phyloP scores from a whole-genome alignment of 2,329 filamentous ascomycete species.

The Colletotrichum caudatum region DNA sequence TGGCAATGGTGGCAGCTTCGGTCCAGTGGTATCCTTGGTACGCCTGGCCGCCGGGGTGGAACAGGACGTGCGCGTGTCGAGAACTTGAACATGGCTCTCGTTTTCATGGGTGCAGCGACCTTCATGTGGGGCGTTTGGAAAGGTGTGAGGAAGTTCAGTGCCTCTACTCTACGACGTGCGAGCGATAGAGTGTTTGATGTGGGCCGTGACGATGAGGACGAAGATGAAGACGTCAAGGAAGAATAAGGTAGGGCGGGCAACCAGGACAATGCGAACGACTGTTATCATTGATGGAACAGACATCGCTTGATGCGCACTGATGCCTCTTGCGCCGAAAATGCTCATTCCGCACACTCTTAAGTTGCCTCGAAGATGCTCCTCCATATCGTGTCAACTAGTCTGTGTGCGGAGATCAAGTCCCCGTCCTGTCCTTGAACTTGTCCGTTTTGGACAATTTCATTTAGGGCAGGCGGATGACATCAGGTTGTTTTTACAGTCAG shows the following conservation, averaged over 20 bases:
- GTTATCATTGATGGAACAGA: constrained; percentile 34
- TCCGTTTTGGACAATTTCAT: constrained; percentile 65
- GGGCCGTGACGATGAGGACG: constrained; percentile 63
- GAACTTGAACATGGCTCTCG: constrained; percentile 81
- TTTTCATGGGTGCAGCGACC: constrained; percentile 83
- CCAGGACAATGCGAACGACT: constrained; percentile 30
- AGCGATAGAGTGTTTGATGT: constrained; percentile 88
- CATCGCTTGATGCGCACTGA: constrained; percentile 31
- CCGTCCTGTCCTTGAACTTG: constrained; percentile 56
- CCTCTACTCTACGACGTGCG: constrained; percentile 78
- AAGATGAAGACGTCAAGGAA: constrained; percentile 61
- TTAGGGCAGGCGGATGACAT: constrained; percentile 38
- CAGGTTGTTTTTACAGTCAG: constrained; percentile 26
- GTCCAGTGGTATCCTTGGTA: constrained; percentile 66
- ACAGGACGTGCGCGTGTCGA: constrained; percentile 83
- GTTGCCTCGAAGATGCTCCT: constrained; percentile 83
- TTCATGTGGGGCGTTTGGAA: constrained; percentile 90
- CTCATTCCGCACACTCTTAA: constrained; percentile 88
- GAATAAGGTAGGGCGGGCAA: constrained; percentile 33
- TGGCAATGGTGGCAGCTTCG: constrained; percentile 84
- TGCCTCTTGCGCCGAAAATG: constrained; percentile 15
- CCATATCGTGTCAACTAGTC: constrained; percentile 96
- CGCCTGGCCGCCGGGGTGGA: constrained; percentile 64
- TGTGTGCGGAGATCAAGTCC: constrained; percentile 85
- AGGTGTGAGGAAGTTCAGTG: constrained; percentile 79